Evolutionary conservation across 768 basidiomycete species (phyloP).

Genomic region (Paxillus rubicundulus): DNA sequence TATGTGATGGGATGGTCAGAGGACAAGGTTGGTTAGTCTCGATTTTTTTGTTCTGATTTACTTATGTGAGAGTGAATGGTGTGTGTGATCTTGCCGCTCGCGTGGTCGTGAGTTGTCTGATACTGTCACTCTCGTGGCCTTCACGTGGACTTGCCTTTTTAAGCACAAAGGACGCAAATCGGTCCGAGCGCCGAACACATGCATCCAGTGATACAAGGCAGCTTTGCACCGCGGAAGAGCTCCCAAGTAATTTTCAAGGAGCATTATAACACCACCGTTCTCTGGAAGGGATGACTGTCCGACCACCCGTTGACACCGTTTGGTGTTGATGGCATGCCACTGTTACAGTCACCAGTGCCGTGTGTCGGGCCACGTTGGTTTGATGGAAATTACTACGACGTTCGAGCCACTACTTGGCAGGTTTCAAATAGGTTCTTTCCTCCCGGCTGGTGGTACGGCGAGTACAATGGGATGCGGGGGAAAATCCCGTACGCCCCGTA

Average conservation of each 20-base stretch:
- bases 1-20: not conserved
- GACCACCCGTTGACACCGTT: not conserved
- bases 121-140: constrained; percentile 35
- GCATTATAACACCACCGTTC: too few species aligned
- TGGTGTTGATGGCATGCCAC: not conserved
- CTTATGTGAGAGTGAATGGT: constrained; percentile 14
- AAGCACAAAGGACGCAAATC: constrained; percentile 14
- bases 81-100: constrained; percentile 32
- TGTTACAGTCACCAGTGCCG: not conserved
- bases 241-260: not conserved
- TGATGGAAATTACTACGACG: too few species aligned
- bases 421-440: too few species aligned
- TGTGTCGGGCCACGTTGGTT: too few species aligned
- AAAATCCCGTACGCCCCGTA: not conserved
- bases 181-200: constrained; percentile 7
- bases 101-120: constrained; percentile 30
- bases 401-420: not conserved
- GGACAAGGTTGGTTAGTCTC: constrained; percentile 4
- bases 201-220: not conserved
- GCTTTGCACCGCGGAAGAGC: too few species aligned
- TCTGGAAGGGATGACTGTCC: too few species aligned
- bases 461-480: not conserved
- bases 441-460: too few species aligned
- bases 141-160: constrained; percentile 30
- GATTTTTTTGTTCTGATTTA: constrained; percentile 11